These are phyloP conservation scores for Panaeolus papilionaceus DNA, from an alignment of 768 basidiomycete species.

Conservation along the genomic window DNA sequence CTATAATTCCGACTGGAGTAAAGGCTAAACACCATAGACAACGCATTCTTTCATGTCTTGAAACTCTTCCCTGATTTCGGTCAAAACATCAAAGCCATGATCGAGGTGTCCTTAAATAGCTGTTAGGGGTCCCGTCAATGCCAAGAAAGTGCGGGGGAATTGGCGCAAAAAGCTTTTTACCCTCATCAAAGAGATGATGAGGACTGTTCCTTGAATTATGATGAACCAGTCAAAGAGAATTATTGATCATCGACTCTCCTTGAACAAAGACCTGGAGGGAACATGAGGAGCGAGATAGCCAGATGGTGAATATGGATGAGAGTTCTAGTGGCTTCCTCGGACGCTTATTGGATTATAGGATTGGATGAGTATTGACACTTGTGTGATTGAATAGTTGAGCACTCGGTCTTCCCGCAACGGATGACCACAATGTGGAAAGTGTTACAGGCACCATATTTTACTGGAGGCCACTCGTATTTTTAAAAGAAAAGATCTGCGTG, in stretches of 20 bases:
- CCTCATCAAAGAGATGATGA: neutral
- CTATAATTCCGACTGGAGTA: neutral
- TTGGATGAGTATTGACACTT: neutral
- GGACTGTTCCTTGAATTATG: neutral
- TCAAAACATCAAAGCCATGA: neutral
- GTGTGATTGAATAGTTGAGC: neutral
- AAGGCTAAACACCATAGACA: neutral
- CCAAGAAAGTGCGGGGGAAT: neutral
- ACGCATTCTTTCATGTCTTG: neutral
- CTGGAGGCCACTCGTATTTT: no score
- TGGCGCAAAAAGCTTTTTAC: neutral
- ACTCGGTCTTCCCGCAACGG: neutral
- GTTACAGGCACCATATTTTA: no score
- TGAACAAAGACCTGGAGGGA: neutral
- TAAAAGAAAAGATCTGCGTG: no score
- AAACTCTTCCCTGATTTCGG: constrained; percentile 4
- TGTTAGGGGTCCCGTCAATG: neutral
- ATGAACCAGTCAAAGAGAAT: neutral
- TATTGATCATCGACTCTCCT: neutral
- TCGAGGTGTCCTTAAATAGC: constrained; percentile 2
- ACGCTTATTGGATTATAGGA: neutral
- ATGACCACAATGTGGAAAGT: no score
- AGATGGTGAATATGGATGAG: neutral
- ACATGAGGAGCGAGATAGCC: neutral
- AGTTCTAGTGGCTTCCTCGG: neutral